These are phyloP conservation scores for Triticum dicoccoides DNA, from an alignment of 176 grass and related monocot genomes.

Conservation along the genomic window DNA sequence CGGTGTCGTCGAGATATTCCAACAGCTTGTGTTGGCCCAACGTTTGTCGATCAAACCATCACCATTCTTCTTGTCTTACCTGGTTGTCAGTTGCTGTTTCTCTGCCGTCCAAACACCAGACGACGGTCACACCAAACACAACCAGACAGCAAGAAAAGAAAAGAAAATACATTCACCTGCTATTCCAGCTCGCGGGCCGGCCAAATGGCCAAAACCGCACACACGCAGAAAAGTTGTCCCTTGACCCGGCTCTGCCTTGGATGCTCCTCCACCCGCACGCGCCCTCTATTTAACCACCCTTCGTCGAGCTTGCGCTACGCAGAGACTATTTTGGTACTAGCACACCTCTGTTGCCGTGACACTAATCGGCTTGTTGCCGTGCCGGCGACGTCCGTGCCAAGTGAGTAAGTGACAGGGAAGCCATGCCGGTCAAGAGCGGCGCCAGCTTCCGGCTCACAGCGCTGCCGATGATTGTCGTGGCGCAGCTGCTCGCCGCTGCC, in stretches of 20 bases:
- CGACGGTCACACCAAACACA: neutral
- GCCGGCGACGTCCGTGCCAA: neutral
- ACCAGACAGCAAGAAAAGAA: neutral
- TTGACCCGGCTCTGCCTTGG: constrained; percentile 18
- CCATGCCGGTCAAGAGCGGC: constrained; percentile 45
- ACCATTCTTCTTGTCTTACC: too few relatives aligned
- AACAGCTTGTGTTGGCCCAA: neutral
- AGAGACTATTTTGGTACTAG: neutral
- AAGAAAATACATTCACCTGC: neutral
- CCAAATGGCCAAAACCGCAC: neutral
- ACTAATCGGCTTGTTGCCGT: neutral
- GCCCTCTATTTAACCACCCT: neutral
- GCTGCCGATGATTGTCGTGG: constrained; percentile 20
- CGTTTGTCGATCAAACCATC: too few relatives aligned
- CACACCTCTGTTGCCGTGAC: neutral
- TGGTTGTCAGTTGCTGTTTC: neutral
- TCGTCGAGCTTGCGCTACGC: neutral
- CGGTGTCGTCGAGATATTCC: neutral
- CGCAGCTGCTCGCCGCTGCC: constrained; percentile 44
- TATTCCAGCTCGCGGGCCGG: neutral
- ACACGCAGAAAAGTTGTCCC: neutral
- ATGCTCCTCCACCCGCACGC: neutral
- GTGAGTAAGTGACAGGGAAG: neutral
- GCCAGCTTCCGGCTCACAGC: constrained; percentile 35
- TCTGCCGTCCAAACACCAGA: constrained; percentile 17